Evolutionary conservation across 805 yeast species (phyloP), one percentile per base, ranked within the genome.

Genomic region (Saturnispora galanensis): DNA sequence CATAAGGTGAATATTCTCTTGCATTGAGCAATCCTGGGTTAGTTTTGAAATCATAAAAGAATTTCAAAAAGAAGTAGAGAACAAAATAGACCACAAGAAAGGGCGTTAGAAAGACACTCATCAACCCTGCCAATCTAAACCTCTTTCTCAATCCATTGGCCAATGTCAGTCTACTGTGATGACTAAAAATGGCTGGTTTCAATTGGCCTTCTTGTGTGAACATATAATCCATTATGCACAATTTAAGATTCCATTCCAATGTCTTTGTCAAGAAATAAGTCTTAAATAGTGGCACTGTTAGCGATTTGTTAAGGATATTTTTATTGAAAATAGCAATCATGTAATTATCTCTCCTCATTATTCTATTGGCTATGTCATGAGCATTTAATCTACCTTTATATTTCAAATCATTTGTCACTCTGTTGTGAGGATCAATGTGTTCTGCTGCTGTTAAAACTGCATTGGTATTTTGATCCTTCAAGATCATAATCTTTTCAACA

Each of bases 331-430:
- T 64, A 1, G 97, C 96, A 57, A 93, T 87, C 71, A 88, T 72
- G 60, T 89, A 93, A 58, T 93, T 93, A 49, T 93, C 98, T 52
- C 81, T 85, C 48, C 99, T 70, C 98, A 93, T 89, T 46, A 93
- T 84, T 47, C 98, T 70, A 58, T 93, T 94, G 11, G 97, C 97
- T 42, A 93, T 85, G 55, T 83, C 93, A 60, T 89, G 96, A 4
- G 97, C 95, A 56, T 85, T 90, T 43, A 93, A 70, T 50, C 89
- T 70, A 42, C 78, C 76, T 55, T 83, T 84, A 1, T 88, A 78
- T 48, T 76, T 80, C 47, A 79, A 68, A 56, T 83, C 89, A 48
- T 68, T 70, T 9, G 68, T 67, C 7, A 28, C 13, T n/a, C 38
- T 35, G 7, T 29, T 26, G 8, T 35, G 39, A 17, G 50, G 53